These are phyloP conservation scores for Aspergillus cristatus DNA, from an alignment of 495 filamentous ascomycete genomes.

Conservation along the genomic window DNA sequence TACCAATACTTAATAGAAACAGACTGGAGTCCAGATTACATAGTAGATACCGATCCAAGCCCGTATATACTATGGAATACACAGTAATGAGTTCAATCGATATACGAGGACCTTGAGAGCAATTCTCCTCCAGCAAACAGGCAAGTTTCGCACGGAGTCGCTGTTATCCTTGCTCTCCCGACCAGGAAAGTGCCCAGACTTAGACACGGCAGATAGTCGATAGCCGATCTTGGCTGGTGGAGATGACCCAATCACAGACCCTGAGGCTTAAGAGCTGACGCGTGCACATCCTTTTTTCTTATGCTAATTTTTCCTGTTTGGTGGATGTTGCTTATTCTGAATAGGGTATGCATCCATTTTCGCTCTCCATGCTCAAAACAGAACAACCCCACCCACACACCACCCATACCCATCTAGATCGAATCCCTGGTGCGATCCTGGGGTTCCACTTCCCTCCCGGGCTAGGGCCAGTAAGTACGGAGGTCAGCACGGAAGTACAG, in stretches of 20 bases:
- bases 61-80: neutral
- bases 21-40: neutral
- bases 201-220: slow-evolving; percentile 38
- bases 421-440: no score
- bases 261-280: slow-evolving; percentile 28
- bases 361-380: no score
- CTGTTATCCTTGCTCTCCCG: no score
- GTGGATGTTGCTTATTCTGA: no score
- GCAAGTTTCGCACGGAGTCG: no score
- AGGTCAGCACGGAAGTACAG: no score
- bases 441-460: no score
- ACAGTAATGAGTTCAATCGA: neutral
- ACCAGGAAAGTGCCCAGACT: neutral
- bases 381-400: no score
- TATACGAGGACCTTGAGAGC: neutral
- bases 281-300: slow-evolving; percentile 32
- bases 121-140: neutral
- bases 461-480: no score
- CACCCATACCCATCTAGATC: no score
- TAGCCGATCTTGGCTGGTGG: slow-evolving; percentile 34
- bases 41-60: neutral
- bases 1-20: neutral
- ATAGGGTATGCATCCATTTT: no score
- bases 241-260: slow-evolving; percentile 25
- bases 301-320: slow-evolving; percentile 16